A percentile compares a stretch with the other conserved stretches of the same genome.
These are phyloP conservation scores for Protostelium mycophagum DNA, from an alignment of 78 protist genomes.

Conservation along the genomic window DNA sequence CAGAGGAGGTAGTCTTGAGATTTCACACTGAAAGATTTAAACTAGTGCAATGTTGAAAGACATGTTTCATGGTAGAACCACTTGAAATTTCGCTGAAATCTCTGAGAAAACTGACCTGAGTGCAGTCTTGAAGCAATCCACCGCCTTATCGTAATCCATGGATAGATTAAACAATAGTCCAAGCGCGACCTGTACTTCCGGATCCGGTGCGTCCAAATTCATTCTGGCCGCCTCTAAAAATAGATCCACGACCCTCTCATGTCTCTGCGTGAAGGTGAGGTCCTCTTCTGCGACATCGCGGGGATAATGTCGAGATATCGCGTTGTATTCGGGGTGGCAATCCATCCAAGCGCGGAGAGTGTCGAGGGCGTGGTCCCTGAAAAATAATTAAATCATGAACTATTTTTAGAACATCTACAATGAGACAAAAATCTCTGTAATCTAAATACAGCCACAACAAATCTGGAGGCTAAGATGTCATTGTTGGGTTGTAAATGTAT, in stretches of 20 bases:
- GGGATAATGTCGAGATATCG: not conserved
- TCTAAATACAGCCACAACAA: constrained; percentile 47
- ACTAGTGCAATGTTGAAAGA: not conserved
- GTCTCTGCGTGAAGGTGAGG: constrained; percentile 29
- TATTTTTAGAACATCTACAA: too few species aligned
- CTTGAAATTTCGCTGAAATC: not conserved
- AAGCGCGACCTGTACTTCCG: constrained; percentile 75
- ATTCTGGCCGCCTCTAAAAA: constrained; percentile 68
- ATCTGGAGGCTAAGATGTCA: constrained; percentile 44
- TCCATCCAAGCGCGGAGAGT: constrained; percentile 64
- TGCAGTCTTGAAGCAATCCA: constrained; percentile 70
- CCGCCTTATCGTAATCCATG: constrained; percentile 79
- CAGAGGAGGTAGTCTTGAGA: constrained; percentile 74
- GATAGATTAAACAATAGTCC: constrained; percentile 79
- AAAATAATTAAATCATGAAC: too few species aligned
- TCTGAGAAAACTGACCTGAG: constrained; percentile 10
- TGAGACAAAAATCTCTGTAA: too few species aligned
- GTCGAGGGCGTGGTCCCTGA: constrained; percentile 63
- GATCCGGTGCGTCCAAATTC: constrained; percentile 54
- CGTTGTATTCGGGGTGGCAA: constrained; percentile 22
- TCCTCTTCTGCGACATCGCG: not conserved
- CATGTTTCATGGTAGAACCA: constrained; percentile 1
- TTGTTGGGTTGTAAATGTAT: too few species aligned
- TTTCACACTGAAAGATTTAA: not conserved
- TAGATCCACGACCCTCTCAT: constrained; percentile 7